Percentiles rank a stretch among this genome's conserved stretches.
Evolutionary conservation across 2,329 filamentous ascomycete species (phyloP).

Genomic region (Verticillium dahliae): DNA sequence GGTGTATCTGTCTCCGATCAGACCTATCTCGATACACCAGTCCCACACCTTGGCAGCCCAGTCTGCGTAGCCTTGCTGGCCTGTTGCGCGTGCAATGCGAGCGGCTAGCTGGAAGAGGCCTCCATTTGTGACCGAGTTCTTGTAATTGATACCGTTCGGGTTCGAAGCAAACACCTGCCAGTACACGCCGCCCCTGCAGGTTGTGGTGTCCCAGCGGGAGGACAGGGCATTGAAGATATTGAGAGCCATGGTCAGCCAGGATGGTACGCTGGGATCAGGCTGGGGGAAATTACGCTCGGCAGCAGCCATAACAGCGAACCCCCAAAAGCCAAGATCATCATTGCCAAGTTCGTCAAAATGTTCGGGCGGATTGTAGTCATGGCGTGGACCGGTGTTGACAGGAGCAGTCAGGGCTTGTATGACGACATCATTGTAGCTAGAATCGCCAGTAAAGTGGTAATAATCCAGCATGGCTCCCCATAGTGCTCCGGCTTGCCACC

Average conservation of each 20-base stretch:
- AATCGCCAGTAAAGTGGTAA: conserved; percentile 58
- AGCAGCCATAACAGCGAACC: conserved; percentile 59
- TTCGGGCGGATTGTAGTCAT: conserved; percentile 53
- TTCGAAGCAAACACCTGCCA: conserved; percentile 81
- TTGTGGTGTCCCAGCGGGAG: conserved; percentile 60
- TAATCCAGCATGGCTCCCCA: conserved; percentile 67
- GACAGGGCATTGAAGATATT: conserved; percentile 69
- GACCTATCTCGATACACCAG: conserved; percentile 51
- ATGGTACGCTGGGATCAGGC: conserved; percentile 46
- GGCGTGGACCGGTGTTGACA: conserved; percentile 46
- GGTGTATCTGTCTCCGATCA: conserved; percentile 48
- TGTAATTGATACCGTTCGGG: conserved; percentile 70
- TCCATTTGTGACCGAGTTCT: conserved; percentile 75
- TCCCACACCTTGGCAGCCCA: conserved; percentile 65
- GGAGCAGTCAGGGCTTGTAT: conserved; percentile 52
- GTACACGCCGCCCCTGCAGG: conserved; percentile 65
- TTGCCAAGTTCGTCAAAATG: conserved; percentile 61
- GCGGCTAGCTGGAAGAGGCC: conserved; percentile 79
- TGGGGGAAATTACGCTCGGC: conserved; percentile 63
- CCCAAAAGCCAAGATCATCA: conserved; percentile 72
- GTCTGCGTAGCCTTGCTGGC: conserved; percentile 57
- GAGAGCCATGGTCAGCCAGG: conserved; percentile 60
- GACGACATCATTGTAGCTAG: conserved; percentile 53
- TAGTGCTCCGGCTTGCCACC: conserved; percentile 60
- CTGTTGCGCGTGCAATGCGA: conserved; percentile 63